phyloP scores from a whole-genome alignment of 2,329 filamentous ascomycete species.

The Exophiala phaeomuriformis region DNA sequence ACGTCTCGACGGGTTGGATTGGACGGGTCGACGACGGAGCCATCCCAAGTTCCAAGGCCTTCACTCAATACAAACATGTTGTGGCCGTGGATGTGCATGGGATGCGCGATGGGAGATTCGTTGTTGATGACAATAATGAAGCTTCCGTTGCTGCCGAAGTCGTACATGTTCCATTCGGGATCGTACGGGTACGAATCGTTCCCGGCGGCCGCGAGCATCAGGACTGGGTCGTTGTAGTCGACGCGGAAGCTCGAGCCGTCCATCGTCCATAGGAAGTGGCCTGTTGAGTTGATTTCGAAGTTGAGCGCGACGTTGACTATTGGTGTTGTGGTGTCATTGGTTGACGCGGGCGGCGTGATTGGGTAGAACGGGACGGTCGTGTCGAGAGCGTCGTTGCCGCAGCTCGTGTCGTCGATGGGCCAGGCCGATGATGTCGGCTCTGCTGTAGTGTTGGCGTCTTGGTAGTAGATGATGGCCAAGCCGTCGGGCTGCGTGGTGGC shows the following conservation, averaged over 20 bases:
- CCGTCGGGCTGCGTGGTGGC: slow-evolving; percentile 20
- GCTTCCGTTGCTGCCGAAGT: slow-evolving; percentile 15
- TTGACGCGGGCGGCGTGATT: slow-evolving; percentile 20
- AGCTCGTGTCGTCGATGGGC: slow-evolving; percentile 15
- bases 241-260: slow-evolving; percentile 29
- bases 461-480: slow-evolving; percentile 26
- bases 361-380: slow-evolving; percentile 26
- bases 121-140: slow-evolving; percentile 21
- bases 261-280: slow-evolving; percentile 28
- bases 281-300: slow-evolving; percentile 25
- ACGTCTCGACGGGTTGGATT: slow-evolving; percentile 38
- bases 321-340: slow-evolving; percentile 6
- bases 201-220: slow-evolving; percentile 11
- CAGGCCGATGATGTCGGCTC: slow-evolving; percentile 18
- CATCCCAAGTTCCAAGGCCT: slow-evolving; percentile 19
- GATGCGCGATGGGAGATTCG: slow-evolving; percentile 30
- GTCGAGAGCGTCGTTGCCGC: slow-evolving; percentile 25
- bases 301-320: slow-evolving; percentile 27
- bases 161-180: slow-evolving; percentile 17
- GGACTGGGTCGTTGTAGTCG: slow-evolving; percentile 27
- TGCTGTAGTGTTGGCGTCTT: slow-evolving; percentile 18
- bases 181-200: slow-evolving; percentile 10
- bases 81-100: slow-evolving; percentile 33
- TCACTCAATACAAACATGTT: slow-evolving; percentile 26
- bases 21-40: slow-evolving; percentile 15